These are phyloP conservation scores for Auricularia sp. DNA, from an alignment of 768 basidiomycete species.

Conservation along the genomic window DNA sequence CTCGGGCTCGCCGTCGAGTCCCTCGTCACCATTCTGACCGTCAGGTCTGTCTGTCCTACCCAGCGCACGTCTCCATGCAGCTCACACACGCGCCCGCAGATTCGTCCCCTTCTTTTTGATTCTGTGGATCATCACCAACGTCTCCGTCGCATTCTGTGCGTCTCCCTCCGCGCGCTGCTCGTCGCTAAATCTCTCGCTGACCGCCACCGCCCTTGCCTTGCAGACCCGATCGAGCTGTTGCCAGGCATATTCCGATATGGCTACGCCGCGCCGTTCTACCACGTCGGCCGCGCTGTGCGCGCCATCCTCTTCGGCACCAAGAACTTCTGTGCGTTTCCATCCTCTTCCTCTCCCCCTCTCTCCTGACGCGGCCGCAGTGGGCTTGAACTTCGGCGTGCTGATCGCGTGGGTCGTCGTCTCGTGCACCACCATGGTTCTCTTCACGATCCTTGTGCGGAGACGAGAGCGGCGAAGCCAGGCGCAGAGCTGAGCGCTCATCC, in stretches of 20 bases:
- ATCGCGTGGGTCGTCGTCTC: conserved; percentile 48
- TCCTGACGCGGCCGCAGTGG: conserved; percentile 31
- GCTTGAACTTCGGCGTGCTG: conserved; percentile 48
- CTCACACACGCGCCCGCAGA: not conserved
- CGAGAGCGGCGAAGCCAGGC: not conserved
- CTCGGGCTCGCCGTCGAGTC: conserved; percentile 54
- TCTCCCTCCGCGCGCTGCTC: not conserved
- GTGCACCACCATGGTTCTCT: conserved; percentile 39
- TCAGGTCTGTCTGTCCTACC: conserved; percentile 34
- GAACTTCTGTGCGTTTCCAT: conserved; percentile 39
- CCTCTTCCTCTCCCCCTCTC: not conserved
- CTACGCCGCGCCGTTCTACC: conserved; percentile 64
- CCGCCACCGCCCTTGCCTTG: conserved; percentile 33
- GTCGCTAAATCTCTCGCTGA: not conserved
- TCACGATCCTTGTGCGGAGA: conserved; percentile 35
- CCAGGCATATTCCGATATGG: conserved; percentile 56
- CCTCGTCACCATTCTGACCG: conserved; percentile 45
- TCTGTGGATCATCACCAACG: conserved; percentile 46
- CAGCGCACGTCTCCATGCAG: conserved; percentile 42
- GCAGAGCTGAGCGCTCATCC: too few relatives aligned
- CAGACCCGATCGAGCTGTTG: conserved; percentile 50
- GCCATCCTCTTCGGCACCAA: conserved; percentile 57
- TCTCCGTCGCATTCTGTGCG: conserved; percentile 8
- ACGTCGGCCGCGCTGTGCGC: conserved; percentile 50
- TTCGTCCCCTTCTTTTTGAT: conserved; percentile 2